These are phyloP conservation scores for Craterostigma plantagineum DNA, from an alignment of 257 asterid species.

Conservation along the genomic window DNA sequence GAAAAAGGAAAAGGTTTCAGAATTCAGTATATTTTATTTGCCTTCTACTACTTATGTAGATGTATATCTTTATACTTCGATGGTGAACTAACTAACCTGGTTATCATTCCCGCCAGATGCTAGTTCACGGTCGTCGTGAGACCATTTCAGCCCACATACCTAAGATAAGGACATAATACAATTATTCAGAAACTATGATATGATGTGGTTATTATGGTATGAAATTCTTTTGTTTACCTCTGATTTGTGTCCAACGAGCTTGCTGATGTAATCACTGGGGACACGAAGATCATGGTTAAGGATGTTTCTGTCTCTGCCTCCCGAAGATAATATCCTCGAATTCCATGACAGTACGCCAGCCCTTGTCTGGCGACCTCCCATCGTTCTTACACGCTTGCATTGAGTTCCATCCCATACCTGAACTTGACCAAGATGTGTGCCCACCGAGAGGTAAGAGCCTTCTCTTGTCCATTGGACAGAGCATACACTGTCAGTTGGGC, in stretches of 20 bases:
- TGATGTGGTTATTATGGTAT: background rate
- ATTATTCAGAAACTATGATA: background rate
- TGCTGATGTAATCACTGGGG: constrained; percentile 60
- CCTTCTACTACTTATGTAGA: no score
- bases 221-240: constrained; percentile 44
- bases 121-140: constrained; percentile 91
- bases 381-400: constrained; percentile 78
- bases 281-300: constrained; percentile 92
- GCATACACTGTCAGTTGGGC: constrained; percentile 74
- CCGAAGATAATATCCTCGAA: constrained; percentile 77
- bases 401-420: constrained; percentile 98
- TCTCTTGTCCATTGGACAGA: constrained; percentile 96
- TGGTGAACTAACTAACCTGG: no score
- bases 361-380: constrained; percentile 91
- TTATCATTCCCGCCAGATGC: constrained; percentile 98
- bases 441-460: constrained; percentile 82
- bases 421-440: constrained; percentile 82
- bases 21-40: background rate
- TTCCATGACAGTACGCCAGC: constrained; percentile 85
- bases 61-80: no score
- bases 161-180: constrained; percentile 12
- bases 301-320: constrained; percentile 90
- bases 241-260: constrained; percentile 82
- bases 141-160: constrained; percentile 97
- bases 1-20: no score